Evolutionary conservation across 2,329 filamentous ascomycete species (phyloP), one percentile per base, ranked within the genome.

Genomic region (Hypoxylon sp.): DNA sequence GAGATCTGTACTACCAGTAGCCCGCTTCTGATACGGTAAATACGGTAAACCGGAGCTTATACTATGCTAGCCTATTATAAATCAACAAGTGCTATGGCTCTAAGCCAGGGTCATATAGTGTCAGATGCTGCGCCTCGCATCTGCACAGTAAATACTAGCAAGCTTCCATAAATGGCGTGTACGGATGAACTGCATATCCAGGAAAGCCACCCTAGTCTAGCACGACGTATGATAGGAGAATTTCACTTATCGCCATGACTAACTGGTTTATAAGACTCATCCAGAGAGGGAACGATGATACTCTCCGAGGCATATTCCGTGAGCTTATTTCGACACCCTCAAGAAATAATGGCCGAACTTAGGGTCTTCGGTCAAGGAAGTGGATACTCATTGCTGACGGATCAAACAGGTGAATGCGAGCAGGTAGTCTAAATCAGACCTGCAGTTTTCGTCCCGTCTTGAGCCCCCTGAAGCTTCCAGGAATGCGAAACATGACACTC

Each of bases 81-180:
- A 42, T 42, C 37, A 42, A 25, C 44, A 42, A 57, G 44, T 37
- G n/a, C 33, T 56, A 56, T 50, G 40, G 10, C 30, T 51, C n/a
- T 44, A 51, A 13, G 13, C 60, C 51, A 49, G 33, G 51, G 53
- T 46, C 10, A 46, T 57, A 46, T 46, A 40, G 33, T 57, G 54
- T 57, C 54, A 57, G 54, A 57, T n/a, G 46, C 54, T 57, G 54
- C 33, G 54, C 54, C 37, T 42, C 40, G 22, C 54, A 46, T 11
- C 8, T 46, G 37, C 40, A 57, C 54, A 46, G 37, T 11, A 46
- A 33, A 13, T 44, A 2, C 25, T 35, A 33, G 20, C 40, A 46
- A 17, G n/a, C 54, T 63, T 31, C 44, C 46, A 51, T 25, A 64
- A 46, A 54, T 31, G 54, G 61, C 48, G 14, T 22, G 13, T 59